Evolutionary conservation across 192 early-diverging fungal genomes (phyloP).

Genomic region (Coemansia sp.): DNA sequence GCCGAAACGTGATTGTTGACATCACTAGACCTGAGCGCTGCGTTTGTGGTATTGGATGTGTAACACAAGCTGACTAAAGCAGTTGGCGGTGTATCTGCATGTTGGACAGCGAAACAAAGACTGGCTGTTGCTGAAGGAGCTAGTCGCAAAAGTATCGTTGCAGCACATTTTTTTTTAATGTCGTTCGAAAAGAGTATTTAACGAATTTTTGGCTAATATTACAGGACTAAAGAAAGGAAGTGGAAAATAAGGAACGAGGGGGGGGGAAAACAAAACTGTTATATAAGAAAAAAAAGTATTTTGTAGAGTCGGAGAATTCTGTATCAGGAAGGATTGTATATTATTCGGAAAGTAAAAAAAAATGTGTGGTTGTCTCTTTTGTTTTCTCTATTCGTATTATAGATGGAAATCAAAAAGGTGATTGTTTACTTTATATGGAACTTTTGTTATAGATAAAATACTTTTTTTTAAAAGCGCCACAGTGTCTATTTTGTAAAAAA

Average conservation of each 20-base stretch:
- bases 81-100: constrained; percentile 15
- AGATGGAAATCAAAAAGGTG: background rate
- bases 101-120: constrained; percentile 19
- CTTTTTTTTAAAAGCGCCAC: background rate
- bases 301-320: background rate
- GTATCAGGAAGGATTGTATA: background rate
- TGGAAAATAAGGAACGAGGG: background rate
- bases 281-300: background rate
- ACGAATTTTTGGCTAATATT: background rate
- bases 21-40: background rate
- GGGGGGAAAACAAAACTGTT: background rate
- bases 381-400: background rate
- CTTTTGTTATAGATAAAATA: background rate
- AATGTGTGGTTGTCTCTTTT: background rate
- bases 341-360: background rate
- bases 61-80: constrained; percentile 19
- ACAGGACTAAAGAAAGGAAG: background rate
- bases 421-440: background rate
- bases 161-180: background rate
- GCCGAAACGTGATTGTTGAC: background rate
- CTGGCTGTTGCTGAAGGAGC: constrained; percentile 1
- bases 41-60: constrained; percentile 27
- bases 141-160: background rate
- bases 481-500: too few species aligned
- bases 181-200: background rate